phyloP scores from a whole-genome alignment of 2,329 filamentous ascomycete species.

The Colletotrichum siamense region DNA sequence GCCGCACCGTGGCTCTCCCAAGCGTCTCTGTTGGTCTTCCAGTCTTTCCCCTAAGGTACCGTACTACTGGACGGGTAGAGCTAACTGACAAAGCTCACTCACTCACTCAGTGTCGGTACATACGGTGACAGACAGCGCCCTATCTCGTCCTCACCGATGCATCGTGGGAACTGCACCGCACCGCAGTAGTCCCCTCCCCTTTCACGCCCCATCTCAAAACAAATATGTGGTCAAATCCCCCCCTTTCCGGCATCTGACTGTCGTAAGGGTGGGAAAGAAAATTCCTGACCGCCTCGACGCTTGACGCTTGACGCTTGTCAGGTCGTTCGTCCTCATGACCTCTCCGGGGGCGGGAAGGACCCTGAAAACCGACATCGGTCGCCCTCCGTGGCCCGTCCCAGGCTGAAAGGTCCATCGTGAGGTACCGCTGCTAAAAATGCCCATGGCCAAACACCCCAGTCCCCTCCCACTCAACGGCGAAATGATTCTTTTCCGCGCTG shows the following conservation, averaged over 20 bases:
- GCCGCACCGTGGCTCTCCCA: not conserved
- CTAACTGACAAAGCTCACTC: not conserved
- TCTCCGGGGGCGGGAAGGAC: constrained; percentile 8
- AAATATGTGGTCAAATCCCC: not conserved
- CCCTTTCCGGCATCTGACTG: not conserved
- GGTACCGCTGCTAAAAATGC: not conserved
- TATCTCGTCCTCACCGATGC: not conserved
- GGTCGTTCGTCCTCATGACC: constrained; percentile 15
- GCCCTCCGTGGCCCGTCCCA: not conserved
- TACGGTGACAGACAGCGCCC: not conserved
- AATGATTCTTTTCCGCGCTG: not conserved
- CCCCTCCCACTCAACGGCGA: not conserved
- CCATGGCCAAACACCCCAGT: not conserved
- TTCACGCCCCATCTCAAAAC: not conserved
- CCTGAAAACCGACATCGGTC: constrained; percentile 19
- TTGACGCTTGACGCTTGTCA: constrained; percentile 12
- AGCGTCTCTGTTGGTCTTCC: not conserved
- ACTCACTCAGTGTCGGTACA: not conserved
- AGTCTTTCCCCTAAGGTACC: not conserved
- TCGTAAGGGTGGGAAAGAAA: constrained; percentile 2
- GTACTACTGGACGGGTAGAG: not conserved
- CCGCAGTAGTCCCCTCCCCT: not conserved
- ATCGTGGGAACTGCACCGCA: not conserved
- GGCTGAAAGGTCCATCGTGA: not conserved
- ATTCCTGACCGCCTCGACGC: constrained; percentile 16